Conservation (phyloP, 2,329 filamentous ascomycete species). For the Akanthomyces lecanii region DNA sequence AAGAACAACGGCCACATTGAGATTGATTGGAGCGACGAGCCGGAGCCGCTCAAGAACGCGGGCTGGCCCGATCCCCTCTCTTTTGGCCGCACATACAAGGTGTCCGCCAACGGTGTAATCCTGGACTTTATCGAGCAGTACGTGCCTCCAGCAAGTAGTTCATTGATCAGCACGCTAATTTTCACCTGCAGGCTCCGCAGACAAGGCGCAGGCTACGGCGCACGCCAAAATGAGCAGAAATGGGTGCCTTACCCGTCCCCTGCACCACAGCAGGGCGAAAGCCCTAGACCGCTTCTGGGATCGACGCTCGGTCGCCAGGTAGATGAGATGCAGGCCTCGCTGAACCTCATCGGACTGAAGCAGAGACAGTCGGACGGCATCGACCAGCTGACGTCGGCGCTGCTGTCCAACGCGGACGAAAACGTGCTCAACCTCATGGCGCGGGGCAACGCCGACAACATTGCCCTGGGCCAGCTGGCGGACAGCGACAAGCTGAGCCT, state of each 20-base stretch:
- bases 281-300: constrained; percentile 24
- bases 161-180: constrained; percentile 15
- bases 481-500: constrained; percentile 42
- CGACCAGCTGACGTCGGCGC: constrained; percentile 52
- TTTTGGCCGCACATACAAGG: constrained; percentile 61
- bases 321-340: constrained; percentile 61
- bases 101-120: constrained; percentile 62
- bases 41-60: constrained; percentile 50
- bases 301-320: constrained; percentile 44
- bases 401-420: constrained; percentile 55
- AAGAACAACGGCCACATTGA: constrained; percentile 70
- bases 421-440: constrained; percentile 46
- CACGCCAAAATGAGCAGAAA: constrained; percentile 28
- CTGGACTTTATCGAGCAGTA: constrained; percentile 68
- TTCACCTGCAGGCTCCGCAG: constrained; percentile 30
- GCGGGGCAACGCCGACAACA: constrained; percentile 41
- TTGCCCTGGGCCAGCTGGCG: constrained; percentile 38
- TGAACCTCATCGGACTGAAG: constrained; percentile 58
- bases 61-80: constrained; percentile 56
- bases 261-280: constrained; percentile 19
- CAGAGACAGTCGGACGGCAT: constrained; percentile 47
- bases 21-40: constrained; percentile 56
- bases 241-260: constrained; percentile 28
- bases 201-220: constrained; percentile 36
- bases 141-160: constrained; percentile 25